Base-by-base conservation (phyloP, 495 filamentous ascomycete species). In the Cryomyces antarcticus region DNA sequence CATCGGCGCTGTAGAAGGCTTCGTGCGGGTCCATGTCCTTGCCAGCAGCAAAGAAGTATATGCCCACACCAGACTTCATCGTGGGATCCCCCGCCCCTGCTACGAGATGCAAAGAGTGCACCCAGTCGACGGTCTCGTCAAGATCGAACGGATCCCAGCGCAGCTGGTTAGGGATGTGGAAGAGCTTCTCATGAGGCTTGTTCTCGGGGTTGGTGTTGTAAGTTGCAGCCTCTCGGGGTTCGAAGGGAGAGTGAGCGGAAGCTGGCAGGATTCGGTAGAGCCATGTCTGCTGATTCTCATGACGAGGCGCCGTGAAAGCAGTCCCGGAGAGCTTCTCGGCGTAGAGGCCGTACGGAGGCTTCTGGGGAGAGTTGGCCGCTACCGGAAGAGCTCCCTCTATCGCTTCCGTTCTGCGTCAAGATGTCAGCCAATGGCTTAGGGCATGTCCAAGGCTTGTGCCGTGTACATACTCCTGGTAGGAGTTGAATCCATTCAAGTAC, bases 311-410 rank as follows among this genome's bases (percentile, higher is more conserved):
- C 28, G 87, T 95, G 57, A 95, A 95, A 33, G 87, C 78, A 5
- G 87, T 93, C 11, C 87, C 87, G 0, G 87, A 93, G 28, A 95
- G 73, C 69, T 93, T 93, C 59, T 95, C 87, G 39, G 82, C 71
- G 57, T 93, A 95, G 34, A 95, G 71, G 1, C 86, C 87, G 40
- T 78, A 73, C 0, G 83, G 70, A 3, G 77, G 80, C 51, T 89
- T 87, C 55, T 93, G 87, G 1, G 87, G 87, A 6, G 82, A 88
- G 65, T 93, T 93, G 10, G 79, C 73, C 39, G 70, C 86, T 46
- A 77, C 50, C 13, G 76, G 77, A 0, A 77, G 62, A 39, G 72
- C 71, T 13, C 72, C 73, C 41, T 70, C 55, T 46, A 77, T 52
- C 28, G 72, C 72, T 62, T 70, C 66, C 2, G 64, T 64, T 46